Evolutionary conservation across 2,329 filamentous ascomycete species (phyloP).

Genomic region (Sporothrix mexicana): DNA sequence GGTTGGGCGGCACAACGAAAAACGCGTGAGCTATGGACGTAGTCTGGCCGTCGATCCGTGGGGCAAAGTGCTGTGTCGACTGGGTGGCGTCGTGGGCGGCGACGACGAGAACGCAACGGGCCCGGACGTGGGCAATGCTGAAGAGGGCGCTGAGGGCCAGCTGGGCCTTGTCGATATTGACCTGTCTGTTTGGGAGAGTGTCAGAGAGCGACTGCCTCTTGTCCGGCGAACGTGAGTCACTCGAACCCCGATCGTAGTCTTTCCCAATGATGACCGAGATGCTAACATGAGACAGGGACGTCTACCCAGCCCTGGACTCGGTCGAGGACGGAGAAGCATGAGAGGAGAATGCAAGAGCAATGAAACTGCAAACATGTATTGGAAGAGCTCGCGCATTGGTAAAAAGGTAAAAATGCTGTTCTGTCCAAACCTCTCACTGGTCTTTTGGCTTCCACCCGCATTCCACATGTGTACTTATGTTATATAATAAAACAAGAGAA

Average conservation of each 20-base stretch:
- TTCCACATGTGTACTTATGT: background rate
- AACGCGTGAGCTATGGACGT: conserved; percentile 78
- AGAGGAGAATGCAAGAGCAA: too few relatives aligned
- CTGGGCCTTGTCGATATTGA: conserved; percentile 64
- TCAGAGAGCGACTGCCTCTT: conserved; percentile 60
- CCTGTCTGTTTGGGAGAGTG: conserved; percentile 52
- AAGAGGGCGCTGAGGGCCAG: conserved; percentile 50
- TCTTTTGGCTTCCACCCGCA: background rate
- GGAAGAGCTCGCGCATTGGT: background rate
- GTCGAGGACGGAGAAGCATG: background rate
- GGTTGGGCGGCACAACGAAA: conserved; percentile 68
- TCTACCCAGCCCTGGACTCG: conserved; percentile 34
- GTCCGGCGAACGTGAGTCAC: conserved; percentile 56
- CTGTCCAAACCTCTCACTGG: background rate
- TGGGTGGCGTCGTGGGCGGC: conserved; percentile 59
- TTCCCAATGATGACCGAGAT: background rate
- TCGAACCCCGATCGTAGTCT: background rate
- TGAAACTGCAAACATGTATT: background rate
- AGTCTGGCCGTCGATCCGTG: conserved; percentile 87
- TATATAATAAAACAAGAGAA: background rate
- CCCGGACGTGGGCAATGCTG: conserved; percentile 35
- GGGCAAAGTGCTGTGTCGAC: conserved; percentile 74
- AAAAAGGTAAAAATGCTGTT: background rate
- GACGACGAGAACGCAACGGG: conserved; percentile 44
- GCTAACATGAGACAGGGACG: conserved; percentile 32